A percentile compares a stretch with the other conserved stretches of the same genome.
These are phyloP conservation scores for Aquanectria penicillioides DNA, from an alignment of 2,329 filamentous ascomycete species.

Conservation along the genomic window DNA sequence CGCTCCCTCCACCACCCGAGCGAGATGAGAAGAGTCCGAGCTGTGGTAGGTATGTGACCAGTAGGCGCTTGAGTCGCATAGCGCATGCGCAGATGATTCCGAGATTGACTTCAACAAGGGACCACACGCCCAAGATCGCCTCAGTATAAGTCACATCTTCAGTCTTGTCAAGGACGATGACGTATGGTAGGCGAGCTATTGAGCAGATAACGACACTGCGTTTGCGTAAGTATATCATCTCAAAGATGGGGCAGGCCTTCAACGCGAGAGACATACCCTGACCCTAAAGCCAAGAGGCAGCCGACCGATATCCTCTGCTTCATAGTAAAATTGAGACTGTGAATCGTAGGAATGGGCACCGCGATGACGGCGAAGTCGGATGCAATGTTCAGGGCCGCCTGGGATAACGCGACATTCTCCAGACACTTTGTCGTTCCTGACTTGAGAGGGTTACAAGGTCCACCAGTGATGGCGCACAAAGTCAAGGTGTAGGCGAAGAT, in stretches of 20 bases:
- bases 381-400: neutral
- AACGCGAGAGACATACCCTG: neutral
- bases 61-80: conserved; percentile 37
- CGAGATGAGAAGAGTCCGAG: neutral
- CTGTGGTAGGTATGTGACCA: conserved; percentile 15
- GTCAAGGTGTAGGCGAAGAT: neutral
- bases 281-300: neutral
- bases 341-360: neutral
- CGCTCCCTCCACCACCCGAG: neutral
- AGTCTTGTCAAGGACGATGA: conserved; percentile 28
- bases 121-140: conserved; percentile 44
- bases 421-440: neutral
- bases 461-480: neutral
- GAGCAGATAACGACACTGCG: neutral
- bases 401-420: neutral
- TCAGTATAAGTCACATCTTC: conserved; percentile 43
- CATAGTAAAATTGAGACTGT: neutral
- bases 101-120: conserved; percentile 49
- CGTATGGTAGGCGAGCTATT: neutral
- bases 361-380: neutral
- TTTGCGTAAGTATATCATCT: neutral
- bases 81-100: conserved; percentile 52
- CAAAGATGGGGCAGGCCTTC: neutral
- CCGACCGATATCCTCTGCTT: neutral
- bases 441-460: neutral